These are phyloP conservation scores for Batrachochytrium dendrobatidis DNA, from an alignment of 371 early-diverging fungal species.

Conservation along the genomic window DNA sequence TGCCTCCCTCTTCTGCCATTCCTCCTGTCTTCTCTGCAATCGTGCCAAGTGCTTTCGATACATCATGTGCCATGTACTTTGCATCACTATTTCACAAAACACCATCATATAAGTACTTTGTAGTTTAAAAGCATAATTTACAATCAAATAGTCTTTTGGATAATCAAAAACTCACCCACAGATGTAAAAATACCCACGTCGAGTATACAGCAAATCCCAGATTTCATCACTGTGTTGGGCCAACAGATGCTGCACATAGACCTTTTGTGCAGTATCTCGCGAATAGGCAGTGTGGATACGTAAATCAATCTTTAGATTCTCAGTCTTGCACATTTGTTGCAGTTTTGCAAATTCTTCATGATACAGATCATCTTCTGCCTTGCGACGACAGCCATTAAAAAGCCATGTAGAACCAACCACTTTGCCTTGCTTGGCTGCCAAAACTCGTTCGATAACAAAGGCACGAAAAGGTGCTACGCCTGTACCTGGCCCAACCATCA, in stretches of 20 bases:
- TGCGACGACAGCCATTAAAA: constrained; percentile 92
- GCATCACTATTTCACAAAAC: constrained; percentile 59
- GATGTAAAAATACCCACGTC: constrained; percentile 79
- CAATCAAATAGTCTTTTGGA: background rate
- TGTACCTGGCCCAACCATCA: constrained; percentile 97
- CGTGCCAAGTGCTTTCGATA: constrained; percentile 58
- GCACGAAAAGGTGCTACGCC: constrained; percentile 97
- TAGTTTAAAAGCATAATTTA: background rate
- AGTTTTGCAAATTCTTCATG: constrained; percentile 60
- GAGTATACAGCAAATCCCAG: constrained; percentile 65
- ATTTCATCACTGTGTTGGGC: constrained; percentile 53
- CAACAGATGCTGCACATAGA: constrained; percentile 82
- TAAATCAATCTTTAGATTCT: constrained; percentile 18
- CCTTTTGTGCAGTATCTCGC: constrained; percentile 56
- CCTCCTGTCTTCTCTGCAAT: constrained; percentile 66
- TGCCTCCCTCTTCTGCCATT: constrained; percentile 59
- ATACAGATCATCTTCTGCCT: constrained; percentile 86
- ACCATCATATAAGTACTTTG: background rate
- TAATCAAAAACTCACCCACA: constrained; percentile 55
- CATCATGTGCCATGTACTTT: constrained; percentile 92
- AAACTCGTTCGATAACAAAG: constrained; percentile 83
- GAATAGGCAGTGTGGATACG: constrained; percentile 68
- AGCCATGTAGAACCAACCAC: constrained; percentile 73
- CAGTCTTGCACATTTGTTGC: constrained; percentile 11
- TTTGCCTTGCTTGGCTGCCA: constrained; percentile 30